Evolutionary conservation across 495 filamentous ascomycete species (phyloP).

Genomic region (Tuber calosporum): DNA sequence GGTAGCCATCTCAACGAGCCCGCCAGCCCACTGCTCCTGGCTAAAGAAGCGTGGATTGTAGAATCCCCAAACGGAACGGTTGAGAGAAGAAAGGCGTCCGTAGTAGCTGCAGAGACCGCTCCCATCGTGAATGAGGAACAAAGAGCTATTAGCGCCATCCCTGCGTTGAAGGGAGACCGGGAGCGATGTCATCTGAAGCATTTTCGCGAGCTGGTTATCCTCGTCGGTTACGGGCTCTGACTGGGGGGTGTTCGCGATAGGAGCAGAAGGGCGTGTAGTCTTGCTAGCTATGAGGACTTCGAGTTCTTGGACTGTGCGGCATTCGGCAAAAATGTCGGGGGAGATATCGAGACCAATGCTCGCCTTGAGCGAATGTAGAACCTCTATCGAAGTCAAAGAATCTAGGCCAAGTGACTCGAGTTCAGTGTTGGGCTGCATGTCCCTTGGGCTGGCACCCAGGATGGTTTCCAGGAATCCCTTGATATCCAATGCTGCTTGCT

Average conservation of each 20-base stretch:
- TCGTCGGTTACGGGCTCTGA: conserved; percentile 1
- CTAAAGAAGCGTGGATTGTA: conserved; percentile 59
- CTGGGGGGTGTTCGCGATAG: background rate
- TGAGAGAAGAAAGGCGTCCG: conserved; percentile 49
- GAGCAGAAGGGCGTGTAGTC: conserved; percentile 24
- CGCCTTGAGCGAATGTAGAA: conserved; percentile 30
- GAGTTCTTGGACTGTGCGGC: conserved; percentile 25
- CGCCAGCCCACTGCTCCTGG: conserved; percentile 51
- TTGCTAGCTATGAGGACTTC: conserved; percentile 26
- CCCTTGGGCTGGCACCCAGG: conserved; percentile 23
- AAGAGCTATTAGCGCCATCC: conserved; percentile 20
- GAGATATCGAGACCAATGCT: conserved; percentile 30
- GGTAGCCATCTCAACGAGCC: conserved; percentile 51
- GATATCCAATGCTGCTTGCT: conserved; percentile 33
- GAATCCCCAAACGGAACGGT: conserved; percentile 53
- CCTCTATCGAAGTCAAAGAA: conserved; percentile 33
- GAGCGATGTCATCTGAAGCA: conserved; percentile 32
- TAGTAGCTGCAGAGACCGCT: conserved; percentile 63
- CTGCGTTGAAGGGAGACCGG: conserved; percentile 22
- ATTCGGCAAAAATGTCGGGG: conserved; percentile 23
- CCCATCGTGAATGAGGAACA: conserved; percentile 74
- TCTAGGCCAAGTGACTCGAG: conserved; percentile 34
- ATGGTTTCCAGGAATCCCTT: conserved; percentile 37
- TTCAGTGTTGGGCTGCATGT: conserved; percentile 27
- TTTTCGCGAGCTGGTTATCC: conserved; percentile 21